These are phyloP conservation scores for Pyrenopolyporus hunteri DNA, from an alignment of 495 filamentous ascomycete genomes.

Conservation along the genomic window DNA sequence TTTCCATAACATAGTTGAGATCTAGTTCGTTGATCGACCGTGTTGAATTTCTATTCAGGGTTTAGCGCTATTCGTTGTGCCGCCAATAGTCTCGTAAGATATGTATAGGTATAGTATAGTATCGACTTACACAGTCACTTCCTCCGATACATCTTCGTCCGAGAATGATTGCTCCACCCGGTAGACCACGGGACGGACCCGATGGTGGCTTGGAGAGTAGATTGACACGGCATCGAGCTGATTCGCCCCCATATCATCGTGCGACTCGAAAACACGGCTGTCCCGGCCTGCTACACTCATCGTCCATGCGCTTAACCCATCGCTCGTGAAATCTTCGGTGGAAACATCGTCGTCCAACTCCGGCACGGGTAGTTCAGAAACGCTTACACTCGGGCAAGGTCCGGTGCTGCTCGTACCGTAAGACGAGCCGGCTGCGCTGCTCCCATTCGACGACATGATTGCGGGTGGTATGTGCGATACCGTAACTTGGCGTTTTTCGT, in stretches of 20 bases:
- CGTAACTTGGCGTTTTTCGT: conserved; percentile 14
- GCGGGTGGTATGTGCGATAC: conserved; percentile 21
- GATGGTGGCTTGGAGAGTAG: conserved; percentile 41
- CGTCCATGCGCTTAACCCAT: conserved; percentile 39
- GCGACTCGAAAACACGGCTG: conserved; percentile 25
- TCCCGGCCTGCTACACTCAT: conserved; percentile 26
- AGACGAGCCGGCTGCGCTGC: conserved; percentile 34
- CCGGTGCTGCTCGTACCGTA: conserved; percentile 29
- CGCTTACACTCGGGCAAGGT: conserved; percentile 17
- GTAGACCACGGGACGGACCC: conserved; percentile 35
- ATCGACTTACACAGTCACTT: conserved; percentile 51
- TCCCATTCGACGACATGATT: conserved; percentile 39
- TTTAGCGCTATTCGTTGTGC: conserved; percentile 8
- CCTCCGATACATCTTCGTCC: conserved; percentile 45
- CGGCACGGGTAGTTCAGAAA: conserved; percentile 38
- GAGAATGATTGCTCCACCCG: conserved; percentile 37
- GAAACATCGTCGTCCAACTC: conserved; percentile 41
- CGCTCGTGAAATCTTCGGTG: conserved; percentile 42
- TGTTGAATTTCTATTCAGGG: conserved; percentile 46
- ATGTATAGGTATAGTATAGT: no score
- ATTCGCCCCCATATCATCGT: conserved; percentile 32
- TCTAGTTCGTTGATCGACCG: conserved; percentile 63
- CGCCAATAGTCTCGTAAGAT: background rate
- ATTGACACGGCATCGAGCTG: conserved; percentile 37
- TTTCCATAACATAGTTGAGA: conserved; percentile 63